phyloP scores from a whole-genome alignment of 169 alveolate genomes.

The Cyclospora cayetanensis region DNA sequence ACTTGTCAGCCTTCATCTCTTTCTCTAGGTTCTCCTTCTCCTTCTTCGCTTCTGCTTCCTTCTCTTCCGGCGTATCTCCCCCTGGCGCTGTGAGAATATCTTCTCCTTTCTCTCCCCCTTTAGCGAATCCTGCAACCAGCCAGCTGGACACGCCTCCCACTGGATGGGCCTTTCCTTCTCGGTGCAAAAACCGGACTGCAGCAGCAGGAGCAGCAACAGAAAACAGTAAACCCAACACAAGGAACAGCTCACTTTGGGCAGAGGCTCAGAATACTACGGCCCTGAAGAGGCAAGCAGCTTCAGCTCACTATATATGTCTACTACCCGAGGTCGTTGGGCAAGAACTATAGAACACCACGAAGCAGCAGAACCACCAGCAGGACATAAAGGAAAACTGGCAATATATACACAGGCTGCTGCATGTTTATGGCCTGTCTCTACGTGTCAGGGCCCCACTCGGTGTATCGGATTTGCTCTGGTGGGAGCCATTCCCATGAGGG shows the following conservation, averaged over 20 bases:
- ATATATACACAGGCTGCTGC: too few relatives aligned
- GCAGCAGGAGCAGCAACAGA: not conserved
- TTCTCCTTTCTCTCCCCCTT: not conserved
- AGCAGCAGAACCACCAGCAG: not conserved
- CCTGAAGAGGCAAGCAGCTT: not conserved
- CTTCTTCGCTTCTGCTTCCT: not conserved
- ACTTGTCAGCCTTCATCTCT: not conserved
- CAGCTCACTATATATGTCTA: too few relatives aligned
- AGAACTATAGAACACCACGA: not conserved
- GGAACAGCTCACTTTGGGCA: not conserved
- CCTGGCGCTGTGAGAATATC: not conserved
- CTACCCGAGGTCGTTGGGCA: too few relatives aligned
- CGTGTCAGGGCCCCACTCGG: too few relatives aligned
- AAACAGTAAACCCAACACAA: not conserved
- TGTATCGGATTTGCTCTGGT: too few relatives aligned
- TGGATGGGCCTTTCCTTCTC: not conserved
- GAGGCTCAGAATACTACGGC: not conserved
- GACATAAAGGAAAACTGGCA: not conserved
- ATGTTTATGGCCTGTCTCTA: too few relatives aligned
- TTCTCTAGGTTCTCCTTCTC: not conserved
- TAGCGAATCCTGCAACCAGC: not conserved
- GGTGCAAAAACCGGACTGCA: not conserved
- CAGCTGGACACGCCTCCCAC: not conserved
- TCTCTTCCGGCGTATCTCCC: not conserved
- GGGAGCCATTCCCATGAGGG: too few relatives aligned